These are phyloP conservation scores for Escallonia rubra DNA, from an alignment of 129 eudicot genomes.

Conservation along the genomic window DNA sequence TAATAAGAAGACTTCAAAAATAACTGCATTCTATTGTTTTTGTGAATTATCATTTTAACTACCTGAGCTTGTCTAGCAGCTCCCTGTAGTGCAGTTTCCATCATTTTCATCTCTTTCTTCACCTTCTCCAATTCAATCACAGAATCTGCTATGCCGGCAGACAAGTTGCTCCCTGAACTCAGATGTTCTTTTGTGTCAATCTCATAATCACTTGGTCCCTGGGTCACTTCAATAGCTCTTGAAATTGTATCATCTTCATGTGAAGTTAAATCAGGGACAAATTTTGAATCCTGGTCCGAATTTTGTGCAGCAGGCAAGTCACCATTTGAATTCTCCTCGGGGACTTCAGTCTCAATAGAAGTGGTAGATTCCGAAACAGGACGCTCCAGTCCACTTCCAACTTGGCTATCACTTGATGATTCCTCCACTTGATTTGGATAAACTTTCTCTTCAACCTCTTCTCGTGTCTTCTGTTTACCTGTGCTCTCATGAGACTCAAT, in stretches of 20 bases:
- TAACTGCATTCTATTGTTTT: too few species aligned
- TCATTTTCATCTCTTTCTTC: conserved; percentile 77
- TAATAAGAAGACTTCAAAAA: too few species aligned
- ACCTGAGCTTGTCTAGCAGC: conserved; percentile 95
- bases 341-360: conserved; percentile 27
- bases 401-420: conserved; percentile 13
- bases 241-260: conserved; percentile 26
- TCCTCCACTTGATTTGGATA: conserved; percentile 27
- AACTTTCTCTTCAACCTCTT: conserved; percentile 30
- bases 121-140: conserved; percentile 56
- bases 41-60: neutral
- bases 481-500: conserved; percentile 20
- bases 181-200: conserved; percentile 18
- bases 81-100: conserved; percentile 83
- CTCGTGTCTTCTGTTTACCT: conserved; percentile 28
- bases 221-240: conserved; percentile 22
- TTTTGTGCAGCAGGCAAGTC: conserved; percentile 17
- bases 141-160: conserved; percentile 28
- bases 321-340: conserved; percentile 22
- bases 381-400: conserved; percentile 21
- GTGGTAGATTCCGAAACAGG: conserved; percentile 20
- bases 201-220: conserved; percentile 27
- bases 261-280: conserved; percentile 31
- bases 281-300: conserved; percentile 26
- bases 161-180: conserved; percentile 28